Evolutionary conservation across 768 basidiomycete genomes (phyloP).

Genomic region (Xerocomellus dryophilus): DNA sequence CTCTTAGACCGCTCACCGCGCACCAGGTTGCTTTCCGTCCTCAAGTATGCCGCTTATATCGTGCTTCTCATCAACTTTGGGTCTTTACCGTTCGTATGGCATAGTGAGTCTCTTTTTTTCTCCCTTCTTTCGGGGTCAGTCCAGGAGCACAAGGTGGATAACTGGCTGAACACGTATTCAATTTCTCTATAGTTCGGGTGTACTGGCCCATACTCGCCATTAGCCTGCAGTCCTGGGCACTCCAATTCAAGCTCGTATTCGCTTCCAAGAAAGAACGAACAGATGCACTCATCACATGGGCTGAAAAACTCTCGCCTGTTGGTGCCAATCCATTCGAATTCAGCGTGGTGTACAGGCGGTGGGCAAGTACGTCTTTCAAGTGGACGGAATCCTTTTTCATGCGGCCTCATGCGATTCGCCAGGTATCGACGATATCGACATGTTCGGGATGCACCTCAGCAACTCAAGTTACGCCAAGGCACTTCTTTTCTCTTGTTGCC

Average conservation of each 20-base stretch:
- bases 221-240: slow-evolving; percentile 31
- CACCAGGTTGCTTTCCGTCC: slow-evolving; percentile 5
- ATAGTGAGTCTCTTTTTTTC: slow-evolving; percentile 44
- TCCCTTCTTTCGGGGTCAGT: background rate
- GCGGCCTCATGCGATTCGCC: background rate
- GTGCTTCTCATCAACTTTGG: slow-evolving; percentile 57
- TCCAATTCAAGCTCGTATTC: slow-evolving; percentile 39
- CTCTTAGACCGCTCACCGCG: slow-evolving; percentile 6
- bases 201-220: slow-evolving; percentile 45
- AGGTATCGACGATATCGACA: slow-evolving; percentile 70
- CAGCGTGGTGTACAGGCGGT: slow-evolving; percentile 39
- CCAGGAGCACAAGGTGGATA: background rate
- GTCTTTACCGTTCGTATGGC: slow-evolving; percentile 67
- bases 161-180: background rate
- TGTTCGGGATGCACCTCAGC: slow-evolving; percentile 67
- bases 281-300: slow-evolving; percentile 41
- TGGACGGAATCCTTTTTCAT: background rate
- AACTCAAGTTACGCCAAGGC: slow-evolving; percentile 82
- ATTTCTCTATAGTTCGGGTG: slow-evolving; percentile 44
- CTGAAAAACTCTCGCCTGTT: slow-evolving; percentile 48
- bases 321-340: slow-evolving; percentile 56
- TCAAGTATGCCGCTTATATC: slow-evolving; percentile 27
- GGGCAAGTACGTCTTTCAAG: slow-evolving; percentile 49
- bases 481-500: background rate
- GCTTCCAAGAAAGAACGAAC: slow-evolving; percentile 32